Conservation (phyloP, 768 basidiomycete species). For the Leucosporidium creatinivorum region DNA sequence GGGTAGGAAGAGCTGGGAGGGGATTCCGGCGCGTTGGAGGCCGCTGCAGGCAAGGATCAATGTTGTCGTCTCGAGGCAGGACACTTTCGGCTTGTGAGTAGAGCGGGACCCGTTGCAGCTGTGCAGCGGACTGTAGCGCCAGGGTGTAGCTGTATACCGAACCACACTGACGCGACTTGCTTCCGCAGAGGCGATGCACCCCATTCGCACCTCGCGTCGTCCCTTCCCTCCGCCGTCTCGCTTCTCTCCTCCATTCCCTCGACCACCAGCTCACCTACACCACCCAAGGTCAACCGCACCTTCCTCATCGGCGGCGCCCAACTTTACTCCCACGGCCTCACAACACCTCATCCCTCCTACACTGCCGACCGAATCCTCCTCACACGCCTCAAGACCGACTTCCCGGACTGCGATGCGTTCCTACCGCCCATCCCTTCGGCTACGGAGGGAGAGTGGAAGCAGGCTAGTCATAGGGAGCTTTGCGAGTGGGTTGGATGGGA, state of each 20-base stretch:
- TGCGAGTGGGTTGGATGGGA: conserved; percentile 71
- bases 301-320: conserved; percentile 93
- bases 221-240: conserved; percentile 23
- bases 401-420: conserved; percentile 70
- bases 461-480: conserved; percentile 57
- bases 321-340: conserved; percentile 65
- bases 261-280: neutral
- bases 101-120: too few relatives aligned
- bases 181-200: conserved; percentile 4
- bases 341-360: conserved; percentile 38
- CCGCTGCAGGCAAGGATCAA: conserved; percentile 72
- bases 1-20: conserved; percentile 97
- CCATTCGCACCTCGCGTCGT: conserved; percentile 19
- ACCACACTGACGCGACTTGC: too few relatives aligned
- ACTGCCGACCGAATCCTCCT: conserved; percentile 75
- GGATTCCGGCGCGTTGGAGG: conserved; percentile 75
- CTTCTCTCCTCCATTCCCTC: conserved; percentile 22
- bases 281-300: conserved; percentile 48
- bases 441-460: conserved; percentile 48
- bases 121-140: neutral
- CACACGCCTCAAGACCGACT: conserved; percentile 68
- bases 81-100: conserved; percentile 58
- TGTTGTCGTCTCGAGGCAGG: conserved; percentile 62
- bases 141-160: too few relatives aligned
- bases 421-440: conserved; percentile 58